Base-by-base conservation (phyloP, 306 rosid species). In the Ormosia semicastrata region DNA sequence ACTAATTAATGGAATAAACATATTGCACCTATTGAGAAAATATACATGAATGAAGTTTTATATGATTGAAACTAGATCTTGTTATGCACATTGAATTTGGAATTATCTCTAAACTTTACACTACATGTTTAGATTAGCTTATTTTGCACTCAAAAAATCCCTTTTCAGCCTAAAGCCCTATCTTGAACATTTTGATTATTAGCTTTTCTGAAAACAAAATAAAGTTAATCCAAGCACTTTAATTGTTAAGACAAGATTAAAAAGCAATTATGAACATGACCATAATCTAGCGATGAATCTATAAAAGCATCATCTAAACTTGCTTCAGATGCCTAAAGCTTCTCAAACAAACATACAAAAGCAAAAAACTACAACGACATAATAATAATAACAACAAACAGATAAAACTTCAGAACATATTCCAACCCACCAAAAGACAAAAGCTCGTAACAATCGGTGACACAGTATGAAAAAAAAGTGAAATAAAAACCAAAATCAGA, bases 291-390 rank as follows among this genome's bases (percentile, higher is more conserved):
- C 4, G n/a, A 17, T 36, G 49, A 50, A 36, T 34, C 46, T 24
- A 32, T 67, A 78, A 67, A 69, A 78, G 24, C 68, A 54, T 44
- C 58, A 7, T 39, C 62, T 69, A 57, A 43, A 17, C 77, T 44
- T 58, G 40, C 53, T 41, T 46, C 34, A 5, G 52, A 83, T 0
- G 8, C 30, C 69, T 66, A 43, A 70, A 76, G 39, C 33, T 76
- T 77, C 68, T 59, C 47, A 73, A 73, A 53, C 67, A 39, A 54
- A 33, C 46, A 57, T 17, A 54, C 11, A 24, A 64, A 59, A 66
- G n/a, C 30, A 75, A 40, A 69, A 76, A 46, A n/a, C 50, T 41
- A 47, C 8, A 71, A 32, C 72, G 24, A 24, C 24, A 24, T 24
- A 24, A 68, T 10, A 58, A 57, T 11, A 57, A 57, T n/a, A 79